Evolutionary conservation across 2,329 filamentous ascomycete species (phyloP).

Genomic region (Fusarium torulosum): DNA sequence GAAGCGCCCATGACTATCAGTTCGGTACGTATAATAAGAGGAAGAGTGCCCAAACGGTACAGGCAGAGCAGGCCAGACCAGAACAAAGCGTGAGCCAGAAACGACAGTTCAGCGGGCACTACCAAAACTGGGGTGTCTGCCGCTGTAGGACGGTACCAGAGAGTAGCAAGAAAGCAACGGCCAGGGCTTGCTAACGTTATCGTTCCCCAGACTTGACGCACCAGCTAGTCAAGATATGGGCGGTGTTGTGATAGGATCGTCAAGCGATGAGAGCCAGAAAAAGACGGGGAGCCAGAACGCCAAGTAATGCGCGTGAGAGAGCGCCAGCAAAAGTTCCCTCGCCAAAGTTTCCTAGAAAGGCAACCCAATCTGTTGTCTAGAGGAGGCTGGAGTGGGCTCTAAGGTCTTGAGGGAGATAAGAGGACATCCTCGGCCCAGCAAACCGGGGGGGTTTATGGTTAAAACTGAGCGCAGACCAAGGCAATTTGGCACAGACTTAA

Average conservation of each 20-base stretch:
- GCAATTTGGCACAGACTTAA: conserved; percentile 22
- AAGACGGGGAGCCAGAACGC: conserved; percentile 46
- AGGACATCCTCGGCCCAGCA: conserved; percentile 37
- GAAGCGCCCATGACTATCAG: conserved; percentile 55
- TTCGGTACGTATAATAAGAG: conserved; percentile 48
- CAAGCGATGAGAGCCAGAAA: conserved; percentile 37
- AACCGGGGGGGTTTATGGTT: conserved; percentile 17
- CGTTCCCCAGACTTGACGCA: conserved; percentile 52
- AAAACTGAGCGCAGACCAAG: conserved; percentile 16
- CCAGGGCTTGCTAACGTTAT: conserved; percentile 51
- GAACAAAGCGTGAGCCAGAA: conserved; percentile 28
- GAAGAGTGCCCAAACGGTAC: conserved; percentile 25
- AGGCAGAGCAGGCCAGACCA: conserved; percentile 36
- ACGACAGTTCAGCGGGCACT: conserved; percentile 25
- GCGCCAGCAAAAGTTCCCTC: conserved; percentile 58
- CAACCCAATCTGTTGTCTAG: conserved; percentile 52
- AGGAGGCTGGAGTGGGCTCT: conserved; percentile 45
- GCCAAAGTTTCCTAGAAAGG: conserved; percentile 54
- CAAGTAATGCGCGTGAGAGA: conserved; percentile 54
- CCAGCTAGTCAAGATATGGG: conserved; percentile 47
- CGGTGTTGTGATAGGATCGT: conserved; percentile 48
- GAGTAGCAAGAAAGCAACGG: conserved; percentile 42
- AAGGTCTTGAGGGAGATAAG: conserved; percentile 45
- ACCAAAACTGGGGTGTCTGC: conserved; percentile 33
- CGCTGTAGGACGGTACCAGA: conserved; percentile 34